A percentile compares a stretch with the other conserved stretches of the same genome.
Conservation (phyloP, 805 yeast species). For the Candida ortonii region DNA sequence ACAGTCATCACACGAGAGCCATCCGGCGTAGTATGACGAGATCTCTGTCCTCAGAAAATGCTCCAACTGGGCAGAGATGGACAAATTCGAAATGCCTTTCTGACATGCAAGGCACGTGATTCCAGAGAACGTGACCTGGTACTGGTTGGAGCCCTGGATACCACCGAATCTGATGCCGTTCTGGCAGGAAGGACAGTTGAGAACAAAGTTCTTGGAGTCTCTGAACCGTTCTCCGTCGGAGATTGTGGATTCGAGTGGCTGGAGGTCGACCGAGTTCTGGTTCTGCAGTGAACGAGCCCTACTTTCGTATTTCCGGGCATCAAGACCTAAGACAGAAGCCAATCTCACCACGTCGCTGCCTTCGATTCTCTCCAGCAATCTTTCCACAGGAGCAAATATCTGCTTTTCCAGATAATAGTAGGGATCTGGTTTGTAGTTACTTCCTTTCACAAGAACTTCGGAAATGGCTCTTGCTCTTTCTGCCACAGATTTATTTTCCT, state of each 20-base stretch:
- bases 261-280: conserved; percentile 41
- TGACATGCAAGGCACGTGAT: conserved; percentile 65
- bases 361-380: conserved; percentile 79
- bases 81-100: conserved; percentile 46
- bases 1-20: conserved; percentile 89
- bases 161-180: conserved; percentile 69
- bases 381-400: conserved; percentile 83
- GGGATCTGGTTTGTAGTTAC: conserved; percentile 64
- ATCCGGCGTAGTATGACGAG: conserved; percentile 77
- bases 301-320: conserved; percentile 57
- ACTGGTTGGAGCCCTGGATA: conserved; percentile 58
- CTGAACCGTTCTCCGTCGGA: conserved; percentile 81
- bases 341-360: conserved; percentile 81
- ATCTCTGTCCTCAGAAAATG: conserved; percentile 65
- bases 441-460: conserved; percentile 58
- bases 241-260: conserved; percentile 78
- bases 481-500: conserved; percentile 47
- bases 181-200: conserved; percentile 63
- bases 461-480: conserved; percentile 81
- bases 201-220: conserved; percentile 50
- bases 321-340: conserved; percentile 76
- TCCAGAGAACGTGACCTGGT: conserved; percentile 65
- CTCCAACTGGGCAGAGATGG: conserved; percentile 72
- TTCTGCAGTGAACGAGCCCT: conserved; percentile 40
- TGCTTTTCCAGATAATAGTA: conserved; percentile 83